Evolutionary conservation across 306 rosid species (phyloP), one percentile per base, ranked within the genome.

Genomic region (Rubus parviflorus): DNA sequence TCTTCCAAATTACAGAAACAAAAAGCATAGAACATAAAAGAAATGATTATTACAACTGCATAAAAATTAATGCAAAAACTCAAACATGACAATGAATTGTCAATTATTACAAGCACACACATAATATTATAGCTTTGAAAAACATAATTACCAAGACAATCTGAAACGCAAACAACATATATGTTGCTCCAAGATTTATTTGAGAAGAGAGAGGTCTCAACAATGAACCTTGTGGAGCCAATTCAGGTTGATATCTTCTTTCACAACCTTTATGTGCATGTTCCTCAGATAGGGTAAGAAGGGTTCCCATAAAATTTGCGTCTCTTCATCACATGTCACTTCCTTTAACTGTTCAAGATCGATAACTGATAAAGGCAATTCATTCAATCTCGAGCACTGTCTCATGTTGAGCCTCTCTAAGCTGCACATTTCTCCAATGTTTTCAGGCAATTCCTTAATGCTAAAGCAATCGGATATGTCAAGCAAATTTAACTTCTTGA

Each of bases 271-370:
- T 3, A 72, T 38, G 16, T 61, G 75, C 3, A 51, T 7, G 48
- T 53, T 72, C 0, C 7, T 38, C 0, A 38, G 22, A 87, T 12
- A 16, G 72, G 72, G 70, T 45, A 40, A 19, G 38, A 38, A 46
- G 76, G 77, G 49, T 49, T 40, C 67, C 47, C 72, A 81, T 85
- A 88, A 87, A 77, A 52, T 78, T 53, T 52, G 2, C 40, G 64
- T 67, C 42, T 85, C 91, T 79, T 83, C 77, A 49, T 90, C 93
- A 70, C 93, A 88, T 0, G 81, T n/a, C 67, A 88, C 86, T 51
- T 40, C 60, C 77, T 48, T 68, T 64, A 88, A 80, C 8, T 61
- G 65, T 41, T 12, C 19, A 70, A 90, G 89, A 3, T 82, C 75
- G 68, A 45, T 53, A 15, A 87, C 15, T 19, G 91, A 85, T 25